Conservation (phyloP, 495 filamentous ascomycete species). For the Lineolata rhizophorae region DNA sequence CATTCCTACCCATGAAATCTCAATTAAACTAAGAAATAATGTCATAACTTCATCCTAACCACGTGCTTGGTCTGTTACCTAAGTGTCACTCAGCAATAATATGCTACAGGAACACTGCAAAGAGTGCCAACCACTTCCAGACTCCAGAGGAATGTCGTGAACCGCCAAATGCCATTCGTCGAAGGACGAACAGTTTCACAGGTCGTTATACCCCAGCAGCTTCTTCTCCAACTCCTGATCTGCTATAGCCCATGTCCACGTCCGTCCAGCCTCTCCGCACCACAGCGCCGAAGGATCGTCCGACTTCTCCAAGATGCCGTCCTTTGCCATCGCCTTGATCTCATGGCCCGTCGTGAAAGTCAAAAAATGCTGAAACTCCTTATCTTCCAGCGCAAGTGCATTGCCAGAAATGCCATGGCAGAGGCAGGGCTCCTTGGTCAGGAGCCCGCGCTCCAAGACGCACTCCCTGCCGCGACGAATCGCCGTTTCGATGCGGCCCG, state of each 20-base stretch:
- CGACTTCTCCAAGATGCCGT: conserved; percentile 21
- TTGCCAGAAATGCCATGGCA: conserved; percentile 47
- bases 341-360: conserved; percentile 26
- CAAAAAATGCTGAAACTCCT: conserved; percentile 28
- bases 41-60: no score
- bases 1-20: no score
- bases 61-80: no score
- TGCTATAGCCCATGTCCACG: conserved; percentile 26
- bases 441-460: conserved; percentile 27
- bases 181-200: no score
- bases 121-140: no score
- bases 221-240: conserved; percentile 19
- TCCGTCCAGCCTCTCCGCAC: conserved; percentile 25
- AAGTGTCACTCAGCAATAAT: no score
- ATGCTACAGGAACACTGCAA: no score
- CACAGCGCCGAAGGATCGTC: conserved; percentile 20
- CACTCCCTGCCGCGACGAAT: conserved; percentile 23
- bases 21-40: no score
- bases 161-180: no score
- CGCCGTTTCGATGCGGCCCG: conserved; percentile 24
- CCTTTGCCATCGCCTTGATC: conserved; percentile 24
- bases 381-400: conserved; percentile 24
- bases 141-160: no score
- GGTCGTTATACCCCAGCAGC: conserved; percentile 24
- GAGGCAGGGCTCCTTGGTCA: conserved; percentile 39